Conservation (phyloP, 345 rosid species). For the Microthlaspi erraticum region DNA sequence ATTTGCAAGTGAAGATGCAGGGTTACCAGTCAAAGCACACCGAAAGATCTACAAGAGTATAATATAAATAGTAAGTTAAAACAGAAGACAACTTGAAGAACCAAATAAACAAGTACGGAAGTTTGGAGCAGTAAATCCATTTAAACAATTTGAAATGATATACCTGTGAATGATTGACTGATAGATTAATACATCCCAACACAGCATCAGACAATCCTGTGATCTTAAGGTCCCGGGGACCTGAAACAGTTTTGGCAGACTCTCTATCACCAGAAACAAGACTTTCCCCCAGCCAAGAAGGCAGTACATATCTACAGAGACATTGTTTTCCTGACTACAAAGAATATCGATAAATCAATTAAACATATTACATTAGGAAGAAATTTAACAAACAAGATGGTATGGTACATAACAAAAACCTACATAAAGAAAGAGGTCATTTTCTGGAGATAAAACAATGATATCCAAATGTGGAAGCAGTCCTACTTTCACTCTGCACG, state of each 20-base stretch:
- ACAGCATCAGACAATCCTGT: slow-evolving; percentile 86
- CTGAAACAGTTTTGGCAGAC: slow-evolving; percentile 53
- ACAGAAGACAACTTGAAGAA: slow-evolving; percentile 23
- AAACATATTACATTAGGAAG: slow-evolving; percentile 7
- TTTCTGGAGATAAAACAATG: slow-evolving; percentile 82
- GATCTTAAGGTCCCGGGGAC: slow-evolving; percentile 65
- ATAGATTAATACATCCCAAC: slow-evolving; percentile 75
- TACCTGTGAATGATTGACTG: slow-evolving; percentile 82
- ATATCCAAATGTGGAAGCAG: slow-evolving; percentile 70
- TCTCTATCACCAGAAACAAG: slow-evolving; percentile 53
- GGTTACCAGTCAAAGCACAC: slow-evolving; percentile 71
- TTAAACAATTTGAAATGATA: slow-evolving; percentile 25
- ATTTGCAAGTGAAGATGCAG: slow-evolving; percentile 80
- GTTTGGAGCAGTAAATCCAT: slow-evolving; percentile 18
- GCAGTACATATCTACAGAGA: slow-evolving; percentile 79
- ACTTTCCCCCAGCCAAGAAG: slow-evolving; percentile 60
- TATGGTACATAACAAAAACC: slow-evolving; percentile 45
- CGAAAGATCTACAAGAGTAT: slow-evolving; percentile 67
- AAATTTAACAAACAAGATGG: slow-evolving; percentile 6
- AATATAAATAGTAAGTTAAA: slow-evolving; percentile 25
- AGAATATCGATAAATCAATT: slow-evolving; percentile 26
- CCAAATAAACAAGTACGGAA: slow-evolving; percentile 32
- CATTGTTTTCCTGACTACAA: slow-evolving; percentile 94
- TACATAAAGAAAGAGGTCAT: slow-evolving; percentile 81
- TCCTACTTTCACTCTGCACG: slow-evolving; percentile 70